phyloP scores from a whole-genome alignment of 1,284 basidiomycete genomes.

The Leccinum pachyderme region DNA sequence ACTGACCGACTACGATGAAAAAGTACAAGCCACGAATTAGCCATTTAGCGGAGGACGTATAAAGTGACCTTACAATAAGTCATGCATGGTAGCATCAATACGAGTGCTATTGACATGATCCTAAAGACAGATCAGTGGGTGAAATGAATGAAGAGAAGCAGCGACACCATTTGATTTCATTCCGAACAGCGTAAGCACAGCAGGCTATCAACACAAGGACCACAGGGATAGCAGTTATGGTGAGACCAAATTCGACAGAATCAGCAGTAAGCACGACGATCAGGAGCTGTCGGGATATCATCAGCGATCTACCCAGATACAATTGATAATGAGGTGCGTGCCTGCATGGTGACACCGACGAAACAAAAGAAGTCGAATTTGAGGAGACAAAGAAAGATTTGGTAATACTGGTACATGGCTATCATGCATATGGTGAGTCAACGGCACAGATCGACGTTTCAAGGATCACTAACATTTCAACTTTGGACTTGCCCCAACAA shows the following conservation, averaged over 20 bases:
- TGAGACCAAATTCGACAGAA: slow-evolving; percentile 76
- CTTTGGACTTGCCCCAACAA: slow-evolving; percentile 77
- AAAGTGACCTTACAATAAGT: slow-evolving; percentile 59
- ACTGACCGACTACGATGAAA: slow-evolving; percentile 39
- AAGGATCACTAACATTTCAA: slow-evolving; percentile 63
- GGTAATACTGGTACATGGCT: slow-evolving; percentile 85
- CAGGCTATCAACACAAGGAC: slow-evolving; percentile 66
- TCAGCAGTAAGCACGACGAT: slow-evolving; percentile 65
- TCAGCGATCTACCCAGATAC: not conserved
- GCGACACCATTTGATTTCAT: slow-evolving; percentile 73
- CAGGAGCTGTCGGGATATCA: slow-evolving; percentile 48
- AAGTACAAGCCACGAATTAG: slow-evolving; percentile 8
- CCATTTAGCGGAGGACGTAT: slow-evolving; percentile 11
- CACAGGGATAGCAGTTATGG: slow-evolving; percentile 79
- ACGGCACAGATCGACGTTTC: not conserved
- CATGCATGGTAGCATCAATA: slow-evolving; percentile 72
- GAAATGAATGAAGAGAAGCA: not conserved
- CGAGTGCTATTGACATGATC: slow-evolving; percentile 67
- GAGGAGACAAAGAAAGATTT: slow-evolving; percentile 80
- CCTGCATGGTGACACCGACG: slow-evolving; percentile 84
- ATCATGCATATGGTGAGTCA: slow-evolving; percentile 13
- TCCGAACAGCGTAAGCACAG: slow-evolving; percentile 67
- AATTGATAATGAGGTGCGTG: slow-evolving; percentile 24
- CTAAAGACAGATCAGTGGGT: slow-evolving; percentile 24
- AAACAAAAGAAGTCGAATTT: slow-evolving; percentile 89